These are phyloP conservation scores for Spergularia bocconei DNA, from an alignment of 148 eudicot genomes.

Conservation along the genomic window DNA sequence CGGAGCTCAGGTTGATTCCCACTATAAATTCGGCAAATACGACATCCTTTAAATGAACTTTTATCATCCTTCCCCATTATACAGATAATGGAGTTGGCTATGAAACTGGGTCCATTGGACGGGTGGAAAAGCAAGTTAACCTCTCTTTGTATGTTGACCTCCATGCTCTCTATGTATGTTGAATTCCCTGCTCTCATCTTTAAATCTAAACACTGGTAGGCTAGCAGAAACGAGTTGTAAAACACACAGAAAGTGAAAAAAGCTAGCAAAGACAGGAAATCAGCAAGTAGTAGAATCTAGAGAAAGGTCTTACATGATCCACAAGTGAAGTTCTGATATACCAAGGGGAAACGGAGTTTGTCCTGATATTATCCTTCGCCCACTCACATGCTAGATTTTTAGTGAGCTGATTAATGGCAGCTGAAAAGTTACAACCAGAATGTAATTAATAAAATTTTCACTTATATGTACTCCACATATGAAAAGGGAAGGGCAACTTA, in stretches of 20 bases:
- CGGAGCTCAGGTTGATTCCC: too few species aligned
- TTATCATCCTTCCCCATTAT: too few species aligned
- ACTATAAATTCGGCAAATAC: too few species aligned
- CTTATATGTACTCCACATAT: neutral
- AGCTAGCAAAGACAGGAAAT: neutral
- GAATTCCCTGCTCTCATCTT: too few species aligned
- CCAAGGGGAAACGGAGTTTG: slow-evolving; percentile 75
- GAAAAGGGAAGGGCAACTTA: slow-evolving; percentile 21
- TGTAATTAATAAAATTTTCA: neutral
- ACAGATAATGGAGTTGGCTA: too few species aligned
- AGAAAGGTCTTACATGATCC: slow-evolving; percentile 46
- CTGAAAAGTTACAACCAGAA: slow-evolving; percentile 30
- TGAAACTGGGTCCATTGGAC: too few species aligned
- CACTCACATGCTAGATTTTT: slow-evolving; percentile 85
- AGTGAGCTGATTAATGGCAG: slow-evolving; percentile 76
- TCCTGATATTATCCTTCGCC: slow-evolving; percentile 78
- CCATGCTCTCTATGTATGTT: too few species aligned
- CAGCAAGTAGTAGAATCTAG: neutral
- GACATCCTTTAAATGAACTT: too few species aligned
- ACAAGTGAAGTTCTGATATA: slow-evolving; percentile 68
- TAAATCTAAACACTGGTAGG: neutral
- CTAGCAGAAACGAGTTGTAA: neutral
- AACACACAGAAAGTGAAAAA: neutral
- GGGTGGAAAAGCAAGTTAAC: too few species aligned
- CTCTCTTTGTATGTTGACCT: too few species aligned